Base-by-base conservation (phyloP, 2,329 filamentous ascomycete species). In the Pseudogymnoascus sp. region DNA sequence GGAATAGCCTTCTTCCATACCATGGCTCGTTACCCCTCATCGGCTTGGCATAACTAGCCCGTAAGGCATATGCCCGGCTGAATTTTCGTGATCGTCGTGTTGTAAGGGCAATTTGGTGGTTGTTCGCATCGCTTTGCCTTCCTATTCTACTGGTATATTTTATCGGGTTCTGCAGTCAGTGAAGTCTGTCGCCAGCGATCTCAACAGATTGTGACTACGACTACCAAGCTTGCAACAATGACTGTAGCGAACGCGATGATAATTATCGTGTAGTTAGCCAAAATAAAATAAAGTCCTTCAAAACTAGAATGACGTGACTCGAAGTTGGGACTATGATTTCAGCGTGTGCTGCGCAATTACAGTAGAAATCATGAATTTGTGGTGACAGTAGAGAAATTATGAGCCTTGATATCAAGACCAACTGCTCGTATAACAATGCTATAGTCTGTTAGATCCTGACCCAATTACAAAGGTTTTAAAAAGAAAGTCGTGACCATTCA, bases 121-220 rank as follows among this genome's bases (percentile, higher is more conserved):
- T 53, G 28, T 53, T 35, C 47, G n/a, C 47, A 53, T 35, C 47
- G 47, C 47, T 33, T 53, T 53, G 47, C 28, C 28, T 53, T 53
- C 47, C 28, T 53, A 53, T 33, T 33, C 47, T 53, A 33, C 47
- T 12, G 47, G 47, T 53, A 35, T n/a, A 33, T 53, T 43, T 50
- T 20, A 35, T 53, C 28, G 47, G 47, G 47, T 53, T 53, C 15
- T 35, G 7, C 43, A 53, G 47, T 53, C 47, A 35, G 28, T 53
- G 28, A 53, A 53, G 47, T 53, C 47, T 20, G 28, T 53, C 28
- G 28, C 11, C 14, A 33, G 47, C 28, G 47, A 53, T n/a, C 30
- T 5, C 20, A 53, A 53, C n/a, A 35, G 6, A 28, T 53, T 9
- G 47, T n/a, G 28, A 35, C 28, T 33, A 33, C 15, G 47, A 53